Conservation (phyloP, 228 moss, liverwort and hornwort genomes). For the Sphagnum magellanicum region DNA sequence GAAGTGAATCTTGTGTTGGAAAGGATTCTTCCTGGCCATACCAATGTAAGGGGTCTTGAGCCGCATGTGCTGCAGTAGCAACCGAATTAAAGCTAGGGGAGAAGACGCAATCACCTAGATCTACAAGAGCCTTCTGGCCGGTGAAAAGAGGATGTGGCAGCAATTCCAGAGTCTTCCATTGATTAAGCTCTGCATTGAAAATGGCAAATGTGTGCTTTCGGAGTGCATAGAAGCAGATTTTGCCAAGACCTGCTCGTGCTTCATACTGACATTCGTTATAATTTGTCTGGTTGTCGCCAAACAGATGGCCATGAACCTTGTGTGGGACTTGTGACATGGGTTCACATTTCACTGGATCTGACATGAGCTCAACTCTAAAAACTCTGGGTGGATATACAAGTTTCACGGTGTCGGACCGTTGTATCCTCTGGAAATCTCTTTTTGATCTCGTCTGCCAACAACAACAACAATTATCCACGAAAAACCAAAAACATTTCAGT, state of each 20-base stretch:
- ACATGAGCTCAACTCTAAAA: background rate
- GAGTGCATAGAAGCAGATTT: constrained; percentile 18
- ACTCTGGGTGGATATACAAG: constrained; percentile 1
- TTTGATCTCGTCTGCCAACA: constrained; percentile 1
- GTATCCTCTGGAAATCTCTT: background rate
- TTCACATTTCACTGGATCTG: background rate
- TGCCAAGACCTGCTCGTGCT: constrained; percentile 16
- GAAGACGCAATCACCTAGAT: constrained; percentile 2
- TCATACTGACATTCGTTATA: constrained; percentile 14
- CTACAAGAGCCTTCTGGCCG: background rate
- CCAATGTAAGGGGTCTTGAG: constrained; percentile 1
- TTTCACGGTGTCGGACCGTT: background rate
- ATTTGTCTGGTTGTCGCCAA: constrained; percentile 21
- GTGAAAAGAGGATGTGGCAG: background rate
- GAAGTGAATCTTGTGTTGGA: background rate
- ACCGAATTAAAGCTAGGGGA: background rate
- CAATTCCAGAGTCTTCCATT: constrained; percentile 20
- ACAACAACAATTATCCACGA: no score
- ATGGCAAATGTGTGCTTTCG: constrained; percentile 16
- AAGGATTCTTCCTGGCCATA: background rate
- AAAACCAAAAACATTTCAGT: no score
- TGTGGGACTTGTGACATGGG: background rate
- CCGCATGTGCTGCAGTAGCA: background rate
- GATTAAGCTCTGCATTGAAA: constrained; percentile 12
- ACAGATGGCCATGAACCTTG: constrained; percentile 13